Base-by-base conservation (phyloP, 495 filamentous ascomycete genomes). In the Talaromyces proteolyticus region DNA sequence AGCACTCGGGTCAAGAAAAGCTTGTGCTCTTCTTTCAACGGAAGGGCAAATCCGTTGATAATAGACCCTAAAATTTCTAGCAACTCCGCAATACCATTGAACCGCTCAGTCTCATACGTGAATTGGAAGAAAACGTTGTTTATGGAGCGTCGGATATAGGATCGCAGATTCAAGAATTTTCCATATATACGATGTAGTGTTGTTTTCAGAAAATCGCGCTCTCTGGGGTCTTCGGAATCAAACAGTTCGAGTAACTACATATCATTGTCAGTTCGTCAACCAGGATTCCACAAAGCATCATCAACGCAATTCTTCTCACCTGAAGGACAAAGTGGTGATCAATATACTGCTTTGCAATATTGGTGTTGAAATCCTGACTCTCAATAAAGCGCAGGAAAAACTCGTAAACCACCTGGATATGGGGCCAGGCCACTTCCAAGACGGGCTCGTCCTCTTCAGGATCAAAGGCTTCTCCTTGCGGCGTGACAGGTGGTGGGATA, bases 121-220 rank as follows among this genome's bases (percentile, higher is more conserved):
- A 99, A 99, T 63, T 99, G 93, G 79, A 99, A 99, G 76, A 99
- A 99, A 58, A 99, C 93, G 62, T 99, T 97, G 77, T 99, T 97
- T 74, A 99, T 99, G 36, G 94, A 97, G 56, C 93, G 85, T 60
- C 93, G 80, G 59, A 99, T 99, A 68, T 91, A 99, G 10, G 94
- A 97, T 26, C 93, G 82, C 34, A 99, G 76, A 64, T 99, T 99
- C 49, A 99, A 76, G 74, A 99, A 99, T 71, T 99, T 99, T 55
- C 93, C 93, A 59, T 99, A 99, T 60, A 99, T 99, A 42, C 93
- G 84, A 71, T 99, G 93, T 48, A 99, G 68, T 5, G 93, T 99
- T 1, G 93, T 99, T 74, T 99, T 99, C 36, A 99, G 70, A 66
- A 99, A 99, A 70, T 99, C 93, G 44, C 93, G 82, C 70, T 99